Conservation (phyloP, 1,284 basidiomycete genomes). For the Melampsora abietis-canadensis region DNA sequence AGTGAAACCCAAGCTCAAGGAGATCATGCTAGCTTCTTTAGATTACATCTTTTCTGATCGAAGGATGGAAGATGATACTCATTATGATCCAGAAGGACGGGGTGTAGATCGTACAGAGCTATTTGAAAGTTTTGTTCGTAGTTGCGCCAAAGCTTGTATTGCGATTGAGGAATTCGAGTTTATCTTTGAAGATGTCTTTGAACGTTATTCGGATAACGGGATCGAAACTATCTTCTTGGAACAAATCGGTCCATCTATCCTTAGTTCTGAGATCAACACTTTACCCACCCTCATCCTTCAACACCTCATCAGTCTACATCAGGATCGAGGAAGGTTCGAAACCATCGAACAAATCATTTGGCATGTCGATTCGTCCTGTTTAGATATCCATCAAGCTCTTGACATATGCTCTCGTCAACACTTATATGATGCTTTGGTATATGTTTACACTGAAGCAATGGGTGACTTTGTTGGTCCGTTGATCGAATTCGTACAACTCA, state of each 20-base stretch:
- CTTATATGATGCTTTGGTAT: constrained; percentile 90
- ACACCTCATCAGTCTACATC: constrained; percentile 73
- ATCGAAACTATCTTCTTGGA: constrained; percentile 83
- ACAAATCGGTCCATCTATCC: constrained; percentile 78
- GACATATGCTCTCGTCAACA: constrained; percentile 74
- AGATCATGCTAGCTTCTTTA: constrained; percentile 81
- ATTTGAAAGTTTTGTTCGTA: constrained; percentile 80
- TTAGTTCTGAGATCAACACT: constrained; percentile 67
- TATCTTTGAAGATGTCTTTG: constrained; percentile 88
- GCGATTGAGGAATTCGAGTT: constrained; percentile 76
- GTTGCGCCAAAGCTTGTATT: constrained; percentile 77
- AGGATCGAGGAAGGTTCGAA: constrained; percentile 64
- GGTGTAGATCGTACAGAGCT: constrained; percentile 86
- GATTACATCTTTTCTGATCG: constrained; percentile 91
- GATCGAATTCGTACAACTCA: constrained; percentile 74
- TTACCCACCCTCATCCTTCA: constrained; percentile 76
- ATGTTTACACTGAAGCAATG: constrained; percentile 84
- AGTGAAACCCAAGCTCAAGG: constrained; percentile 72
- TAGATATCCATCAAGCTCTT: constrained; percentile 93
- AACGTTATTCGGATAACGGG: constrained; percentile 77
- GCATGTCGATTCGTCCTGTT: constrained; percentile 84
- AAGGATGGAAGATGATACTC: constrained; percentile 82
- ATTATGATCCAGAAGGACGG: constrained; percentile 73
- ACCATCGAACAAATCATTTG: constrained; percentile 85
- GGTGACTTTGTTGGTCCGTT: constrained; percentile 84